Percentiles rank a stretch among this genome's conserved stretches.
Evolutionary conservation across 2,329 filamentous ascomycete genomes (phyloP).

Genomic region (Saccharata proteae): DNA sequence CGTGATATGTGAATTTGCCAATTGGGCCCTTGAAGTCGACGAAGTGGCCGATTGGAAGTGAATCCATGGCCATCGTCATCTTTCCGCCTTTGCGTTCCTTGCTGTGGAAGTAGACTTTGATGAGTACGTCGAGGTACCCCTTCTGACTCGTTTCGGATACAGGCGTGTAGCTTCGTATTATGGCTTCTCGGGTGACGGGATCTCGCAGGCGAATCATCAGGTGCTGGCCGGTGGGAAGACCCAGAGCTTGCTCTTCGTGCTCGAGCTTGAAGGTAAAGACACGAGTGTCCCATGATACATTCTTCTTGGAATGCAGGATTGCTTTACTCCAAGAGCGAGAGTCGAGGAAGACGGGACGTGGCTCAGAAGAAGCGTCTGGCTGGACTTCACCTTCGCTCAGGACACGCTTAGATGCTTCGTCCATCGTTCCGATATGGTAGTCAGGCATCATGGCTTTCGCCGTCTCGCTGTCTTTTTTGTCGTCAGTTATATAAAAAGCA

Average conservation of each 20-base stretch:
- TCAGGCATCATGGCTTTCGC: constrained; percentile 80
- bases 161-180: constrained; percentile 81
- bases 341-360: constrained; percentile 56
- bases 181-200: constrained; percentile 54
- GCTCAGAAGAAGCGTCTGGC: constrained; percentile 28
- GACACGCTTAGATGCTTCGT: constrained; percentile 43
- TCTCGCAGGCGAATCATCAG: constrained; percentile 73
- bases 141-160: constrained; percentile 51
- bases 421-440: constrained; percentile 74
- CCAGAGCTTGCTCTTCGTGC: constrained; percentile 55
- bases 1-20: constrained; percentile 72
- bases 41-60: constrained; percentile 56
- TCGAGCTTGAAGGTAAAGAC: constrained; percentile 74
- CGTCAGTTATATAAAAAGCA: no score
- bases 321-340: constrained; percentile 62
- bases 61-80: constrained; percentile 72
- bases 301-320: constrained; percentile 53
- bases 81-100: constrained; percentile 51
- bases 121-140: constrained; percentile 60
- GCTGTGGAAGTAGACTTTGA: constrained; percentile 69
- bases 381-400: constrained; percentile 39
- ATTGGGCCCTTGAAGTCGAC: constrained; percentile 84
- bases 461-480: constrained; percentile 64
- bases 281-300: constrained; percentile 63
- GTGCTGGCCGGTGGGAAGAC: constrained; percentile 76